Evolutionary conservation across 805 yeast species (phyloP), one percentile per base, ranked within the genome.

Genomic region (Saccharomycopsis selenospora): DNA sequence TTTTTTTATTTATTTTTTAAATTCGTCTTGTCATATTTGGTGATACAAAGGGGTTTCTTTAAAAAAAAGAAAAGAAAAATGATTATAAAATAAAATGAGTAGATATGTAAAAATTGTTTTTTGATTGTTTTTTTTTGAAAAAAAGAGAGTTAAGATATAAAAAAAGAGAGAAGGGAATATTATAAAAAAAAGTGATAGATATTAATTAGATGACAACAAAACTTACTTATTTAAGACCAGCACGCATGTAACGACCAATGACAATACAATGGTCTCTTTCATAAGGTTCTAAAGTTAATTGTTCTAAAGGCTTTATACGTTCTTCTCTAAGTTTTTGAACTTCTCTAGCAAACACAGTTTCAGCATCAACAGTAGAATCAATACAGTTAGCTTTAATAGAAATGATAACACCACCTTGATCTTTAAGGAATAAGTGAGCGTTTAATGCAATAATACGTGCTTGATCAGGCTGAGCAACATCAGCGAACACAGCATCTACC

Each of bases 191-290:
- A 38, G 47, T 29, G 36, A 44, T 26, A 43, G 27, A 33, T 24
- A 11, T 17, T 20, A 17, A 43, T 11, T 14, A 20, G 18, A 17
- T 18, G 17, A 25, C 13, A 38, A 20, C 43, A 45, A 23, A 23
- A 10, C 36, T n/a, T n/a, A 14, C 14, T 48, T 36, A 52, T 52
- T 52, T 52, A 27, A 52, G 49, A 45, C 93, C 95, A 65, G 91
- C 79, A 82, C 99, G 86, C 79, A 84, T 76, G 78, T 93, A 93
- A 71, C 84, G 81, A 67, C 98, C 99, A 65, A 93, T 88, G 61
- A 93, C 99, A 66, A 93, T 86, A 84, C 98, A 91, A 76, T 93
- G 99, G 68, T 93, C 99, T 79, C 99, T 88, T 80, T 93, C 99
- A 74, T 93, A 93, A 70, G 99, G 99, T 78, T 91, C 99, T 71